Base-by-base conservation (phyloP, 768 basidiomycete genomes). In the Xerocomellus intermedius region DNA sequence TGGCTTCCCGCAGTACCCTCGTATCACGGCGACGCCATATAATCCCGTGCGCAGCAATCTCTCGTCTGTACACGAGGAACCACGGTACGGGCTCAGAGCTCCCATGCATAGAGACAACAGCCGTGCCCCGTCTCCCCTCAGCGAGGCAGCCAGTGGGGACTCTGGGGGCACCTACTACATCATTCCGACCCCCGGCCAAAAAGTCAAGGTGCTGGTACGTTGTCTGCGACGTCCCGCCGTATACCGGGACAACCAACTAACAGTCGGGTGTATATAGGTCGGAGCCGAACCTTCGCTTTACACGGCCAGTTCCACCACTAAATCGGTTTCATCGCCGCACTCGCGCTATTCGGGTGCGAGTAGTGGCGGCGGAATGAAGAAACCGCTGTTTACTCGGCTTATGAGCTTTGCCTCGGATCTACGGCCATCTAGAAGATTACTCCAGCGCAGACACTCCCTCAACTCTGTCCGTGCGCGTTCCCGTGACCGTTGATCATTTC, bases 161-260 rank as follows among this genome's bases (percentile, higher is more conserved):
- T 86, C 86, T 5, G 85, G 81, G 21, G 82, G 85, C 65, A 89
- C 87, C 4, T 90, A 89, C 74, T 89, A 88, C 65, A 81, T 89
- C 59, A 77, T 87, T 38, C 86, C 86, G 4, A 77, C 80, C 12
- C 80, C 81, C 12, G 84, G 85, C n/a, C 86, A 87, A 65, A 90
- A 89, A 62, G 80, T 88, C 53, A 86, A 85, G 67, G 79, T 87
- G 57, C 77, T 89, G 63, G 88, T 89, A 72, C 78, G 88, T 79
- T 13, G 5, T 19, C 33, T 24, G 24, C 63, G 47, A 50, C 39
- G 54, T 48, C 48, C 32, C 37, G 16, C 33, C 22, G 54, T 41
- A 48, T 53, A 44, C 46, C 50, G 47, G 57, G 50, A 49, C 60
- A 57, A 57, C 59, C 61, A 7, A 14, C 62, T 59, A 55, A 77